Evolutionary conservation across 1,284 basidiomycete species (phyloP), one percentile per base, ranked within the genome.

Genomic region (Ustilago esculenta): DNA sequence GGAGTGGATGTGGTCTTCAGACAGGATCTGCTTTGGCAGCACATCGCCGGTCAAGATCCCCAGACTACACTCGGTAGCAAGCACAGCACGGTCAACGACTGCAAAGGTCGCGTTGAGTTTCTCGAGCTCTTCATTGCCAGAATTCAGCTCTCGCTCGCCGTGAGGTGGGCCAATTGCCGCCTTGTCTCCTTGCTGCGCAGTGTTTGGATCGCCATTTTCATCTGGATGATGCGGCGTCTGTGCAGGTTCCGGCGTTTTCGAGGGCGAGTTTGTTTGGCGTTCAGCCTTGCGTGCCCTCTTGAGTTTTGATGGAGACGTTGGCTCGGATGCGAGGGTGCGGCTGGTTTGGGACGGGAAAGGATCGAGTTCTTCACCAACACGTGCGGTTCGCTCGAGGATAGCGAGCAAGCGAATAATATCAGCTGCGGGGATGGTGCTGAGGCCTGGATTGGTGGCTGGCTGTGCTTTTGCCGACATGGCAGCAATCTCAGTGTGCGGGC

Each of bases 1-100:
- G 0, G 87, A 84, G 0, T 88, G 89, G 54, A 98, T 90, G 12
- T 94, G 84, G 79, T 98, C 94, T 80, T 98, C 94, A 0, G 94
- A 95, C 80, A 75, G 52, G 91, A 95, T 29, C 92, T 84, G 90
- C 92, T 77, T 75, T 3, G 90, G 87, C 42, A 95, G 83, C 23
- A 89, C 85, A 65, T 93, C 90, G 30, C 88, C 89, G 0, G 87
- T 87, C 14, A 96, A 85, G 7, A 95, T 82, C 0, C 88, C 87
- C 55, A 96, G 85, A 63, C 88, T 89, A 72, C 91, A 92, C 74
- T 94, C 90, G 0, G 91, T 90, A 4, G 91, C 91, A 8, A 90
- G 73, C 4, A 91, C 86, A 37, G 56, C 67, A 66, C 51, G 65
- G 40, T 63, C 48, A 41, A 53, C 73, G 70, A 63, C 64, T 59